phyloP scores from a whole-genome alignment of 441 rosid genomes.

The Cnidoscolus chayamansa region DNA sequence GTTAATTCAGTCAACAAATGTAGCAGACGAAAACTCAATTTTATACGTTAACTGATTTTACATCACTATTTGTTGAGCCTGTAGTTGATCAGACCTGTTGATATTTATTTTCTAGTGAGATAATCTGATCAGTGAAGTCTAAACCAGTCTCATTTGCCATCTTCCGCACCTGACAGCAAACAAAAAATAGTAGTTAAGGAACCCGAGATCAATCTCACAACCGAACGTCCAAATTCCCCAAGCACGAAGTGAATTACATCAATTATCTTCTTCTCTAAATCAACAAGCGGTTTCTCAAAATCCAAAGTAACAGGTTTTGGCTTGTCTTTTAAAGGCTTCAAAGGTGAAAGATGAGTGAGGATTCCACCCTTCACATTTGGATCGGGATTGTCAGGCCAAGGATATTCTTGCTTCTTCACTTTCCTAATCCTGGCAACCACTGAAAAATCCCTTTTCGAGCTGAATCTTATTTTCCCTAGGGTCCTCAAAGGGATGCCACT shows the following conservation, averaged over 20 bases:
- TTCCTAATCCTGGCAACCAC: slow-evolving; percentile 64
- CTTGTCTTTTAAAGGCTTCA: slow-evolving; percentile 71
- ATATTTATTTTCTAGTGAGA: slow-evolving; percentile 64
- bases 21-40: not conserved
- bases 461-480: slow-evolving; percentile 44
- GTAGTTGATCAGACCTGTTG: slow-evolving; percentile 51
- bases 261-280: slow-evolving; percentile 70
- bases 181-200: slow-evolving; percentile 17
- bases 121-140: slow-evolving; percentile 83
- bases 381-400: slow-evolving; percentile 86
- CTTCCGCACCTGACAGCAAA: slow-evolving; percentile 63
- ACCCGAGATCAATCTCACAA: not conserved
- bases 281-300: slow-evolving; percentile 86
- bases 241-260: slow-evolving; percentile 43
- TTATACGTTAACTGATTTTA: slow-evolving; percentile 6
- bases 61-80: not conserved
- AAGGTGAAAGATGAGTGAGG: slow-evolving; percentile 68
- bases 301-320: slow-evolving; percentile 79
- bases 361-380: slow-evolving; percentile 85
- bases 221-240: slow-evolving; percentile 11
- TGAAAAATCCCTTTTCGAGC: slow-evolving; percentile 29
- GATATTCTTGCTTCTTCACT: slow-evolving; percentile 79
- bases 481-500: slow-evolving; percentile 54
- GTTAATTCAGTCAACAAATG: not conserved
- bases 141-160: slow-evolving; percentile 86